A percentile compares a stretch with the other conserved stretches of the same genome.
These are phyloP conservation scores for Brassica rapa DNA, from an alignment of 345 rosid species.

Conservation along the genomic window DNA sequence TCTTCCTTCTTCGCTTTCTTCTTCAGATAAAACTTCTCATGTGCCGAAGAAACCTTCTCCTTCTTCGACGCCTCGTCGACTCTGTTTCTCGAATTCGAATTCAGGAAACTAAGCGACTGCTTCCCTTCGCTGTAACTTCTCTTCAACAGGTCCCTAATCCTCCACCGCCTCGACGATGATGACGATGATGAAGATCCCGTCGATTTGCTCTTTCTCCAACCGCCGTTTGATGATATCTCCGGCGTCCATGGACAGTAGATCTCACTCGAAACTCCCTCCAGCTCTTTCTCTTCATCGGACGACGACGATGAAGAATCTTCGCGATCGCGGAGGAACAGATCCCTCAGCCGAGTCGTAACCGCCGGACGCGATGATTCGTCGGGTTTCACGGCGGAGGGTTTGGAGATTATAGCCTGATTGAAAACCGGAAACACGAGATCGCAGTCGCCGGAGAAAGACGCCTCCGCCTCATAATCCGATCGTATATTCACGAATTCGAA, in stretches of 20 bases:
- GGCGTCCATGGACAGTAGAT: slow-evolving; percentile 64
- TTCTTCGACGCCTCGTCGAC: background rate
- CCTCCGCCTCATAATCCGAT: background rate
- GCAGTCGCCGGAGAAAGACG: slow-evolving; percentile 19
- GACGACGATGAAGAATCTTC: slow-evolving; percentile 47
- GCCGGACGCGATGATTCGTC: slow-evolving; percentile 2
- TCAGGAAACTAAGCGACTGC: slow-evolving; percentile 44
- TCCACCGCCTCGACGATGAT: slow-evolving; percentile 45
- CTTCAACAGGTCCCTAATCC: slow-evolving; percentile 57
- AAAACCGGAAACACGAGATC: slow-evolving; percentile 57
- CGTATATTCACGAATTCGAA: slow-evolving; percentile 55
- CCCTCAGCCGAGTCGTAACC: slow-evolving; percentile 43
- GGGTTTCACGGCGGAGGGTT: background rate
- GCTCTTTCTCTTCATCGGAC: slow-evolving; percentile 48
- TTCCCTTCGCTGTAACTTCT: slow-evolving; percentile 75
- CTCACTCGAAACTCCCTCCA: slow-evolving; percentile 35
- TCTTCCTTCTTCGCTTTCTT: slow-evolving; percentile 55
- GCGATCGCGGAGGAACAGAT: slow-evolving; percentile 38
- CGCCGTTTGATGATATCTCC: slow-evolving; percentile 40
- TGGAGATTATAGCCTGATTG: slow-evolving; percentile 7
- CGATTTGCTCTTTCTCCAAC: slow-evolving; percentile 71
- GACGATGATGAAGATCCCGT: slow-evolving; percentile 43
- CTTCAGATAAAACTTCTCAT: slow-evolving; percentile 60
- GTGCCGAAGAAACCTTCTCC: slow-evolving; percentile 43
- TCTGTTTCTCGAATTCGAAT: slow-evolving; percentile 9